A percentile compares a stretch with the other conserved stretches of the same genome.
Conservation (phyloP, 306 rosid genomes). For the Dryas drummondii region DNA sequence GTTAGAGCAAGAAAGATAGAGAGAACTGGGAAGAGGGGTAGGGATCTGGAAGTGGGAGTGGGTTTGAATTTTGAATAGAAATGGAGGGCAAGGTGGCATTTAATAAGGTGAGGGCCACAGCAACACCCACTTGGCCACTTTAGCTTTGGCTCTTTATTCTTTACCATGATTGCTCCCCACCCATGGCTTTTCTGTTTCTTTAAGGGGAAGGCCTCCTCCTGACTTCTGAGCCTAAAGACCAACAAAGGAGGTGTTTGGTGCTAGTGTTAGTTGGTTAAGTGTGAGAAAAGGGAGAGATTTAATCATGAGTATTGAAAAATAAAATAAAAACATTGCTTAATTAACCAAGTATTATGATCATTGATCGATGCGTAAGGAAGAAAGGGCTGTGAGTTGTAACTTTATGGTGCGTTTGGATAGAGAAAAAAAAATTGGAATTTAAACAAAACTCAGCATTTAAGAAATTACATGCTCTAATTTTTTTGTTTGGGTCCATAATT, state of each 20-base stretch:
- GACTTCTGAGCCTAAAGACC: conserved; percentile 11
- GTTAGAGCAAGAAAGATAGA: conserved; percentile 2
- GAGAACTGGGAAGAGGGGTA: conserved; percentile 3
- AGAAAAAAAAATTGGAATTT: too few species aligned
- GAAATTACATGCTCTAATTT: too few species aligned
- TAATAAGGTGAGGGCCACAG: conserved; percentile 46
- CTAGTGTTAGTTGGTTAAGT: conserved; percentile 91
- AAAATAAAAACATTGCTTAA: conserved; percentile 28
- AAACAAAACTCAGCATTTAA: too few species aligned
- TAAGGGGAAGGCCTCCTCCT: conserved; percentile 62
- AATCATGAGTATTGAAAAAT: conserved; percentile 64
- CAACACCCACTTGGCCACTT: conserved; percentile 74
- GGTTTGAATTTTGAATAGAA: conserved; percentile 46
- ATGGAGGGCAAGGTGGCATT: conserved; percentile 51
- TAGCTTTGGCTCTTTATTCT: conserved; percentile 41
- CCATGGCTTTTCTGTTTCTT: conserved; percentile 76
- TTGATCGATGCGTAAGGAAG: conserved; percentile 15
- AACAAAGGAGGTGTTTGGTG: conserved; percentile 64
- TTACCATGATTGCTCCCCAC: conserved; percentile 18
- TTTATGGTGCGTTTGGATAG: too few species aligned
- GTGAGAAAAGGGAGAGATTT: conserved; percentile 68
- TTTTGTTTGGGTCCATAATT: too few species aligned
- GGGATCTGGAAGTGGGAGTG: conserved; percentile 14
- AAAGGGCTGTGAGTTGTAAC: too few species aligned
- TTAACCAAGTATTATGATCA: conserved; percentile 12